Conservation (phyloP, 345 rosid genomes). For the Raphanus raphanistrum region DNA sequence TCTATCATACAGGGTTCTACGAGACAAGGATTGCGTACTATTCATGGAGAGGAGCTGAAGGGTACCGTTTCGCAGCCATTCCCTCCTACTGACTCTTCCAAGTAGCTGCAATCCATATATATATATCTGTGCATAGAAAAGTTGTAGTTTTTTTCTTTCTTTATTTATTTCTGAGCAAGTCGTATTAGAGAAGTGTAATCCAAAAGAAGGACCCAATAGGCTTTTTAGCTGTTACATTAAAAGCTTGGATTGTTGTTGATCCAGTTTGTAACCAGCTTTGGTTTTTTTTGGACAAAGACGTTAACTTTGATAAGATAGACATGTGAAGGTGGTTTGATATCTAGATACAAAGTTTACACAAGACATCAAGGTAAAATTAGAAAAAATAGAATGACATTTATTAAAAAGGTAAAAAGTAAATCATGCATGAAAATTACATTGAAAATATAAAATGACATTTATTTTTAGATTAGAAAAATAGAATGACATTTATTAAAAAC, state of each 20-base stretch:
- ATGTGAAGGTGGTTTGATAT: neutral
- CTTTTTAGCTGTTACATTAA: slow-evolving; percentile 11
- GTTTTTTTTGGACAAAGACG: neutral
- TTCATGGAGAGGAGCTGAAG: slow-evolving; percentile 83
- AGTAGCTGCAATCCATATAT: neutral
- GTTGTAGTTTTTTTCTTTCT: neutral
- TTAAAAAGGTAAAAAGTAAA: too few species aligned
- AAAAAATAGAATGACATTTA: too few species aligned
- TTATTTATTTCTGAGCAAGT: neutral
- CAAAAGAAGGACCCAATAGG: neutral
- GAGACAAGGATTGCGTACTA: slow-evolving; percentile 91
- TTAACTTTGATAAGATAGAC: neutral
- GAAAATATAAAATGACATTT: too few species aligned
- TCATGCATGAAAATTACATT: too few species aligned
- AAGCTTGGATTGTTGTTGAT: neutral
- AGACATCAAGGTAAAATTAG: too few species aligned
- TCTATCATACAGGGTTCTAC: slow-evolving; percentile 59
- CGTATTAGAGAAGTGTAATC: neutral
- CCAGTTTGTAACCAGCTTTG: neutral
- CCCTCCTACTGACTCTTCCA: slow-evolving; percentile 57
- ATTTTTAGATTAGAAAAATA: too few species aligned
- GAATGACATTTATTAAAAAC: too few species aligned
- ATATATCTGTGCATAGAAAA: slow-evolving; percentile 23
- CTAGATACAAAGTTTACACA: too few species aligned
- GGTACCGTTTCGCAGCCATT: slow-evolving; percentile 76